Base-by-base conservation (phyloP, 2,329 filamentous ascomycete species). In the Pseudogymnoascus sp. region DNA sequence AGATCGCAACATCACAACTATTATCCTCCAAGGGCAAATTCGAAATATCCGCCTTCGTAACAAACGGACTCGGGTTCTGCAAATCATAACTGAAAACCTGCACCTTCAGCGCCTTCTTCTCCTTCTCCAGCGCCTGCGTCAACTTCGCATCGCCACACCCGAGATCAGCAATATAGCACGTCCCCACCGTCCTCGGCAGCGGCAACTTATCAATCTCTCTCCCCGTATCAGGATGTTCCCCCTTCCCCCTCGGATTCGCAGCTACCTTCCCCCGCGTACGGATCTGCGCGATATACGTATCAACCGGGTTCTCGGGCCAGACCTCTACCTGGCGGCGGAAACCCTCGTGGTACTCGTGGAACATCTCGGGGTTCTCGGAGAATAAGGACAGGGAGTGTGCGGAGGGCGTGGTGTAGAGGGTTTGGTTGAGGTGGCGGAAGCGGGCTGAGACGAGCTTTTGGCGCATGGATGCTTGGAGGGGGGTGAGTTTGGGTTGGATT, bases 391-490 rank as follows among this genome's bases (percentile, higher is more conserved):
- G 86, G n/a, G 95, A 90, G 68, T 95, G 87, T 37, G 81, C 80
- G 0, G 95, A 99, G 0, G 93, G 90, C 6, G 88, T 90, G 4
- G 93, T 97, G 79, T 99, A 99, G 12, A 99, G 87, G 0, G 91
- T 93, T 79, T 99, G 90, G 76, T 99, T 99, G 66, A 99, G 86
- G 76, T 97, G 92, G 67, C 95, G 91, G 84, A 99, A 99, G 64
- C 95, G 92, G 1, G 95, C 93, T 8, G 93, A 96, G 66, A 96
- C 83, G 67, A 99, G 87, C 80, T 99, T 99, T 73, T 92, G 89
- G 66, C 91, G 88, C 95, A 99, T 99, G 3, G 91, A 87, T 63
- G 89, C 86, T 80, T 99, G 95, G 63, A 99, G 86, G 3, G 95
- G 92, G 0, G 95, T 99, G 71, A 99, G 85, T 69, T 90, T 50